Evolutionary conservation across 2,329 filamentous ascomycete genomes (phyloP), one percentile per base, ranked within the genome.

Genomic region (Colletotrichum graminicola): DNA sequence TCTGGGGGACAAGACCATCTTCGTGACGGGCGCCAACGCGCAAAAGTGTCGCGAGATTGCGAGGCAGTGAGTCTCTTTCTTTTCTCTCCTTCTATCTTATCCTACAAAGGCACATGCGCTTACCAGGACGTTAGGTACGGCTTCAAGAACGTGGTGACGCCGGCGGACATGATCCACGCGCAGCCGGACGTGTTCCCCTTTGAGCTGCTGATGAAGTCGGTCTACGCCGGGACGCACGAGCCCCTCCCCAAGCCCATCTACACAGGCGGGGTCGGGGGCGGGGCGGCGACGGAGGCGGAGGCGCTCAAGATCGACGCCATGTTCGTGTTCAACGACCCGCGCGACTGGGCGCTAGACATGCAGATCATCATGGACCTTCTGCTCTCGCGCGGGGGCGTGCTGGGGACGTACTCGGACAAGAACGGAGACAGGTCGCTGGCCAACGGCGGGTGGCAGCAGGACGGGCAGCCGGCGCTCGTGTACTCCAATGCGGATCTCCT

Each of bases 241-340:
- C 88, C 89, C 1, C 83, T 93, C 0, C 90, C 91, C 0, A 77
- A 75, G 11, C 84, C 84, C 16, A 83, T 87, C 73, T 81, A 84
- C 62, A 79, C 86, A 47, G 76, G 80, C 51, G 72, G 75, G 78
- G 84, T 81, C 73, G 82, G 23, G 45, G 76, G 80, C 47, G 73
- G 75, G 78, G 84, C 81, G 73, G 82, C 45, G 49, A 18, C 72
- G 63, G 77, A 62, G 78, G 79, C 66, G 0, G 77, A 83, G 12
- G 81, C 85, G 12, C 86, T 95, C 59, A 94, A 94, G 76, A 92
- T 99, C 75, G 94, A 97, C 78, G 94, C 95, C 36, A 90, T 98
- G 36, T 92, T 98, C 77, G 92, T 98, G 8, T 98, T 95, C 87
- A 97, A 97, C 80, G 96, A 98, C 81, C 95, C 96, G 4, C 90